Percentiles rank a stretch among this genome's conserved stretches.
These are phyloP conservation scores for Urtica urens DNA, from an alignment of 306 rosid species.

Conservation along the genomic window DNA sequence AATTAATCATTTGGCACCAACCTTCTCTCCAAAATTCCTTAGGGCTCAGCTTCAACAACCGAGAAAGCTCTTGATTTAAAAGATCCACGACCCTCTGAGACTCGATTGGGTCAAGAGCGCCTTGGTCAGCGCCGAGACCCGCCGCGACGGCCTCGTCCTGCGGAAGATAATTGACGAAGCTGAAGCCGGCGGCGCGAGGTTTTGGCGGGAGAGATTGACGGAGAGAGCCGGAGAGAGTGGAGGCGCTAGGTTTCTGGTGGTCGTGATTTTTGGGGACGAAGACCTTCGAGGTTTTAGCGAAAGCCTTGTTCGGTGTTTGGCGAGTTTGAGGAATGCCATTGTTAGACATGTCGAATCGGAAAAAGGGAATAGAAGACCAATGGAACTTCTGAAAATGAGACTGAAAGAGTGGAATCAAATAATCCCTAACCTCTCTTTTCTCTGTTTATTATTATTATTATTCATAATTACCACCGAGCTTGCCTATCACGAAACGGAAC, in stretches of 20 bases:
- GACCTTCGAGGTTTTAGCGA: slow-evolving; percentile 37
- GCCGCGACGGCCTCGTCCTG: slow-evolving; percentile 93
- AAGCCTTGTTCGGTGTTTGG: slow-evolving; percentile 45
- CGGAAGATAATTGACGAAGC: slow-evolving; percentile 73
- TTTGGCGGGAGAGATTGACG: slow-evolving; percentile 34
- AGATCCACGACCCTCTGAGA: slow-evolving; percentile 94
- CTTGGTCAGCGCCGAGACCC: slow-evolving; percentile 75
- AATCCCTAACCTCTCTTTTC: too few relatives aligned
- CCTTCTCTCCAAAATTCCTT: slow-evolving; percentile 90
- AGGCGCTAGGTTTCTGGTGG: slow-evolving; percentile 30
- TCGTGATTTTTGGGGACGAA: slow-evolving; percentile 52
- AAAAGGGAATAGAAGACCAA: background rate
- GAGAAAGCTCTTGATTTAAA: slow-evolving; percentile 63
- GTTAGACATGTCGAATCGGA: slow-evolving; percentile 36
- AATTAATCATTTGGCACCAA: slow-evolving; percentile 4
- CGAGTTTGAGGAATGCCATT: slow-evolving; percentile 25
- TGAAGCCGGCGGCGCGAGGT: slow-evolving; percentile 33
- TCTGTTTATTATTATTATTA: too few relatives aligned
- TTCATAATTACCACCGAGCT: too few relatives aligned
- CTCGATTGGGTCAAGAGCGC: slow-evolving; percentile 77
- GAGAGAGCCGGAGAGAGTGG: slow-evolving; percentile 61
- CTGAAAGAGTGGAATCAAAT: too few relatives aligned
- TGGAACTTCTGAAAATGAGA: too few relatives aligned
- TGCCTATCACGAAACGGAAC: too few relatives aligned
- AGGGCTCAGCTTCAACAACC: slow-evolving; percentile 69